Evolutionary conservation across 371 early-diverging fungal genomes (phyloP), one percentile per base, ranked within the genome.

Genomic region (Circinella umbellata): DNA sequence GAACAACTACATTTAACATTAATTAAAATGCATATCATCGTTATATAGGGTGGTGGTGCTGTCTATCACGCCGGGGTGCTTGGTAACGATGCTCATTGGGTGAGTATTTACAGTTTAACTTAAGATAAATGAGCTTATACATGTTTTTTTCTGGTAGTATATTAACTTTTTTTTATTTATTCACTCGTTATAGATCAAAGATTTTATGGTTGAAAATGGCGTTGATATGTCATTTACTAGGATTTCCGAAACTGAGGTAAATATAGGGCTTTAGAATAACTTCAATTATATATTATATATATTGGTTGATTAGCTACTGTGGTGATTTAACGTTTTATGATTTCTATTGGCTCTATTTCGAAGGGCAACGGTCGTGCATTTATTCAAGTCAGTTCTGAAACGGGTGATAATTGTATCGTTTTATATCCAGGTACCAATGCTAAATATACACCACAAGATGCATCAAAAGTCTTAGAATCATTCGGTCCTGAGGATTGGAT

Each of bases 1-100:
- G 42, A 9, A 42, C 42, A 42, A 3, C 11, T 42, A 9, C 6
- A 42, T 42, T 42, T 6, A 42, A 42, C 42, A 42, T 42, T 9
- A 9, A 3, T 3, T 6, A 9, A 42, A 42, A 42, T 3, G 3
- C 11, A 59, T 11, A 27, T 27, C 27, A 27, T 27, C 27, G 27
- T 27, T 27, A 27, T 39, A 17, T 70, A 89, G 81, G 91, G 93
- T 0, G 93, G 94, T 15, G 89, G 82, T 5, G 73, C 79, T 14
- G 91, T 93, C 4, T 86, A 84, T 68, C 91, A 93, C 61, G 92
- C 89, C 15, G 96, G 96, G n/a, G 87, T 86, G 61, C 82, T 96
- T n/a, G 98, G 98, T 15, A 69, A 79, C 27, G 98, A 97, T 75
- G 97, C 96, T 15, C 72, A 64, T 18, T 95, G 95, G 94, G 86